phyloP scores from a whole-genome alignment of 345 rosid genomes.

The Eucalyptus regnans region DNA sequence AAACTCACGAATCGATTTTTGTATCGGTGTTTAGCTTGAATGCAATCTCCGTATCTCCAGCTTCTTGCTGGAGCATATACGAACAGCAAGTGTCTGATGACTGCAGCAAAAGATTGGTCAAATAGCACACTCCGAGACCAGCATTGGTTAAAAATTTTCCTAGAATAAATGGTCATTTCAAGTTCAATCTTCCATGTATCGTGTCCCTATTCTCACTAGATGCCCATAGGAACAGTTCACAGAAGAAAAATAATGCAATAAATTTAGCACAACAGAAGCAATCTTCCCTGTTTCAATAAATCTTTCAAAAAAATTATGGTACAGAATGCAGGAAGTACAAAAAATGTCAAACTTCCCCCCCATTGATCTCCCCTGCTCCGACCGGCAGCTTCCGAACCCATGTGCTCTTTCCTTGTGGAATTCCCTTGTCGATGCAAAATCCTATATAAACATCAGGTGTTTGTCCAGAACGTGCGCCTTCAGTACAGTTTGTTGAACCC shows the following conservation, averaged over 20 bases:
- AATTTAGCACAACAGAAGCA: not conserved
- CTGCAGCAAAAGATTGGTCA: not conserved
- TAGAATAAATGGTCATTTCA: not conserved
- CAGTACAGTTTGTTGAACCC: constrained; percentile 43
- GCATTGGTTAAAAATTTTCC: not conserved
- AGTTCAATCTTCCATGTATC: not conserved
- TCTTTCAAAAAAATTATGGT: not conserved
- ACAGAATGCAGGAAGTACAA: not conserved
- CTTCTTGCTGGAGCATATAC: not conserved
- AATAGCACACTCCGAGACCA: not conserved
- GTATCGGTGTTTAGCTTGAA: not conserved
- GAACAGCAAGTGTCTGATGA: not conserved
- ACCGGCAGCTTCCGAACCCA: not conserved
- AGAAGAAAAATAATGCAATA: not conserved
- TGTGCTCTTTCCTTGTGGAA: not conserved
- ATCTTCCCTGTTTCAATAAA: not conserved
- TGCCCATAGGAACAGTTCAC: not conserved
- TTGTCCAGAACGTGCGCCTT: not conserved
- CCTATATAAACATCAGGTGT: not conserved
- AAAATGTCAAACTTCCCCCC: not conserved
- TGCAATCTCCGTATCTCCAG: not conserved
- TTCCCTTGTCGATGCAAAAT: not conserved
- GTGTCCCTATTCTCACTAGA: not conserved
- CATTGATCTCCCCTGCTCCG: not conserved
- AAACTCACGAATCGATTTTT: not conserved